These are phyloP conservation scores for Umbelopsis isabellina DNA, from an alignment of 192 early-diverging fungal genomes.

Conservation along the genomic window DNA sequence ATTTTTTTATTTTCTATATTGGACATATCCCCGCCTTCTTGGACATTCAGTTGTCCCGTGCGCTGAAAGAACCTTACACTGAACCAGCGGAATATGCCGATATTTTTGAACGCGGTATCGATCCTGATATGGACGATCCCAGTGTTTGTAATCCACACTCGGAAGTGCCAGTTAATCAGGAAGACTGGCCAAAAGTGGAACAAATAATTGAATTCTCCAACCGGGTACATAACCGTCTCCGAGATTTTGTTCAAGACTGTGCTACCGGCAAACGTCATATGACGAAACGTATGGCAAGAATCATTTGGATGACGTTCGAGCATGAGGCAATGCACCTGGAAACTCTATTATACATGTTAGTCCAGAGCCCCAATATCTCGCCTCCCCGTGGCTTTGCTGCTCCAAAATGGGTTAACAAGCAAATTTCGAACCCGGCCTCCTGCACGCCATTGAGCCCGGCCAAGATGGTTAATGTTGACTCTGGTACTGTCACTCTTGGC, in stretches of 20 bases:
- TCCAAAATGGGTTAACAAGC: constrained; percentile 26
- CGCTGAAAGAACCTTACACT: constrained; percentile 51
- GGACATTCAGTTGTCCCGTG: constrained; percentile 60
- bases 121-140: constrained; percentile 82
- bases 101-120: constrained; percentile 95
- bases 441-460: background rate
- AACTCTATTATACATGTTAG: constrained; percentile 89
- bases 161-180: constrained; percentile 46
- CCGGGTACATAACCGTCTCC: constrained; percentile 60
- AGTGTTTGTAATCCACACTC: constrained; percentile 81
- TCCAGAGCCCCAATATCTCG: constrained; percentile 59
- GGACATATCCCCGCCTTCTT: constrained; percentile 82
- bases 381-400: constrained; percentile 53
- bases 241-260: constrained; percentile 44
- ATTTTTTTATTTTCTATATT: constrained; percentile 90
- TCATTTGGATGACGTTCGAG: constrained; percentile 88
- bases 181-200: constrained; percentile 73
- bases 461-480: background rate
- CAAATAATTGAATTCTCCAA: constrained; percentile 71
- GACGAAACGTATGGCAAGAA: constrained; percentile 50
- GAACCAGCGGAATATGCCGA: constrained; percentile 65
- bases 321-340: constrained; percentile 95
- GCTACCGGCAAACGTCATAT: constrained; percentile 16
- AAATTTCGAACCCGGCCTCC: background rate
- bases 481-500: constrained; percentile 54